These are phyloP conservation scores for Botrytis porri DNA, from an alignment of 2,329 filamentous ascomycete species.

Conservation along the genomic window DNA sequence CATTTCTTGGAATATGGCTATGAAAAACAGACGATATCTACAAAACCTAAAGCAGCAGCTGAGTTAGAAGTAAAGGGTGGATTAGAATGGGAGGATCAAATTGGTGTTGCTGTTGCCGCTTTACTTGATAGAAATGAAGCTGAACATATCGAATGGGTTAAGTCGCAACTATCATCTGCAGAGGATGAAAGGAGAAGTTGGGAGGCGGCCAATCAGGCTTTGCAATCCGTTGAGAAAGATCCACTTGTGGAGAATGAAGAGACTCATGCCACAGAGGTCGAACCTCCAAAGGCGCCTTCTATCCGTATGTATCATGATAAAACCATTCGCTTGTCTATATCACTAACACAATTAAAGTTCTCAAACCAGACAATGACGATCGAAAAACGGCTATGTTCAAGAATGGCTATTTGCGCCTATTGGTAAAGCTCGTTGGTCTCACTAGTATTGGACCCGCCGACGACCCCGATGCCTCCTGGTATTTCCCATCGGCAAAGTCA, in stretches of 20 bases:
- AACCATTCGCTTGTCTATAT: background rate
- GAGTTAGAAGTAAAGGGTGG: slow-evolving; percentile 79
- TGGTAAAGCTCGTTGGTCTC: slow-evolving; percentile 75
- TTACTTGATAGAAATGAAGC: slow-evolving; percentile 76
- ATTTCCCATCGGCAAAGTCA: slow-evolving; percentile 64
- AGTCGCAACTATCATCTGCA: slow-evolving; percentile 64
- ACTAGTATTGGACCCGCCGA: slow-evolving; percentile 56
- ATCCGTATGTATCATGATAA: slow-evolving; percentile 49
- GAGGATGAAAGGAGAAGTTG: slow-evolving; percentile 72
- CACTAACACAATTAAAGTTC: slow-evolving; percentile 32
- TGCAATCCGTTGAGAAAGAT: slow-evolving; percentile 46
- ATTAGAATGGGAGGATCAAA: slow-evolving; percentile 60
- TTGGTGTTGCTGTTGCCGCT: slow-evolving; percentile 76
- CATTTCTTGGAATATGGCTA: slow-evolving; percentile 90
- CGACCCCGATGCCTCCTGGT: slow-evolving; percentile 75
- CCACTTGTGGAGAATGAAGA: slow-evolving; percentile 39
- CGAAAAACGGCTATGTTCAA: slow-evolving; percentile 78
- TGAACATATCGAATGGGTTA: slow-evolving; percentile 79
- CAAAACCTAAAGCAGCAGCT: slow-evolving; percentile 67
- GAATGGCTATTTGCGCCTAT: slow-evolving; percentile 79
- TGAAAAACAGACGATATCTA: slow-evolving; percentile 69
- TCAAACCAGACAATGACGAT: slow-evolving; percentile 56
- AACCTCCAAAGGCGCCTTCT: slow-evolving; percentile 45
- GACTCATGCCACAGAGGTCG: slow-evolving; percentile 33
- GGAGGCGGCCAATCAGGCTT: slow-evolving; percentile 67